Evolutionary conservation across 306 rosid species (phyloP).

Genomic region (Crotalaria pallida): DNA sequence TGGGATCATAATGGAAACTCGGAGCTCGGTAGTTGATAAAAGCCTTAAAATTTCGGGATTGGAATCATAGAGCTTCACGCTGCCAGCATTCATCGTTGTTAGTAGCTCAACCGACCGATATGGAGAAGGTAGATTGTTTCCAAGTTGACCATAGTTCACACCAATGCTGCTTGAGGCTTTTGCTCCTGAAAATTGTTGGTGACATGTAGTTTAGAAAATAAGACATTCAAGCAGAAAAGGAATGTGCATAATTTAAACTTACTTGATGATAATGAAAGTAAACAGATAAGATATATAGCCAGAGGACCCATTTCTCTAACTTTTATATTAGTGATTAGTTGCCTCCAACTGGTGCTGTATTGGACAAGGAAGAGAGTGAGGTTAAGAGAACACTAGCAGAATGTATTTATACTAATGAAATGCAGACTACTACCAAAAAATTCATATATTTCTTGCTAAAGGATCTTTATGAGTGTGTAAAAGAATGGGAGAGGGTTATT

Average conservation of each 20-base stretch:
- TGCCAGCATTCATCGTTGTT: constrained; percentile 42
- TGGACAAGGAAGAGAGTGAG: background rate
- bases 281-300: constrained; percentile 27
- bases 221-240: background rate
- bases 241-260: constrained; percentile 15
- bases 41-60: constrained; percentile 52
- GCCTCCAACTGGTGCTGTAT: background rate
- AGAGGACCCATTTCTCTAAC: constrained; percentile 30
- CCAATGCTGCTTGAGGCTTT: constrained; percentile 53
- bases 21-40: constrained; percentile 48
- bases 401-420: constrained; percentile 20
- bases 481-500: background rate
- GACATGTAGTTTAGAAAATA: background rate
- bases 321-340: background rate
- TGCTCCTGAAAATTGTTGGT: constrained; percentile 36
- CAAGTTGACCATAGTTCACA: constrained; percentile 71
- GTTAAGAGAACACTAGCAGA: background rate
- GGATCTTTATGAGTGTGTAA: constrained; percentile 35
- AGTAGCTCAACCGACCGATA: constrained; percentile 39
- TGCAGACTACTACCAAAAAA: background rate
- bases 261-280: constrained; percentile 46
- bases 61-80: constrained; percentile 69
- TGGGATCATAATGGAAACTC: constrained; percentile 71
- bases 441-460: background rate
- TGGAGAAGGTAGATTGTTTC: constrained; percentile 69